Evolutionary conservation across 805 yeast genomes (phyloP).

Genomic region (Candida maris): DNA sequence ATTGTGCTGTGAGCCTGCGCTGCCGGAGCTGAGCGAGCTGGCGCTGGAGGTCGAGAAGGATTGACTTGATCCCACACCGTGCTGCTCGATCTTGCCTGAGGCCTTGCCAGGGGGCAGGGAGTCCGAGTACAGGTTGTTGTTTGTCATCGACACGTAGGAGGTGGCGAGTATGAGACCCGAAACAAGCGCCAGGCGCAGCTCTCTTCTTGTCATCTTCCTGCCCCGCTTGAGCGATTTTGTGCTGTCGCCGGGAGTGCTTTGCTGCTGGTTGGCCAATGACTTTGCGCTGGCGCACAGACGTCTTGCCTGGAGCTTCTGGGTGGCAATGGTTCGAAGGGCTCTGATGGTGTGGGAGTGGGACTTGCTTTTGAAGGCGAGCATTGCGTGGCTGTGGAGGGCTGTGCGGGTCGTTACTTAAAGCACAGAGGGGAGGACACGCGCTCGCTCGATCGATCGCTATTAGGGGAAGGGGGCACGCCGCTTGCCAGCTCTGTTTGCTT

Average conservation of each 20-base stretch:
- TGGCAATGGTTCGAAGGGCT: slow-evolving; percentile 7
- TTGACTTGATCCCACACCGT: slow-evolving; percentile 15
- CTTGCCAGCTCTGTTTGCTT: too few species aligned
- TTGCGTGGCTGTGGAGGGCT: too few species aligned
- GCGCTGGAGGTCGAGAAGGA: slow-evolving; percentile 39
- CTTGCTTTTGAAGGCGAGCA: slow-evolving; percentile 17
- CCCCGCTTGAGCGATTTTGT: slow-evolving; percentile 8
- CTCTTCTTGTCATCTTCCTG: slow-evolving; percentile 27
- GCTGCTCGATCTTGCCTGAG: slow-evolving; percentile 11
- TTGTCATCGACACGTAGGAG: slow-evolving; percentile 30
- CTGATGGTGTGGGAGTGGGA: slow-evolving; percentile 12
- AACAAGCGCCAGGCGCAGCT: slow-evolving; percentile 28
- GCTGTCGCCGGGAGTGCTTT: background rate
- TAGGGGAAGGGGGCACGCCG: too few species aligned
- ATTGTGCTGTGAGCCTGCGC: slow-evolving; percentile 36
- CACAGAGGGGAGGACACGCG: too few species aligned
- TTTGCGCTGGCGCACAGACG: slow-evolving; percentile 13
- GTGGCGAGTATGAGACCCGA: slow-evolving; percentile 33
- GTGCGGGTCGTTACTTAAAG: too few species aligned
- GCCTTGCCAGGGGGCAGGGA: slow-evolving; percentile 20
- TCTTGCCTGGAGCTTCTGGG: slow-evolving; percentile 13
- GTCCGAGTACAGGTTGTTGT: slow-evolving; percentile 28
- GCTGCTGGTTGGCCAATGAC: slow-evolving; percentile 6
- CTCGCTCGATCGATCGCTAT: too few species aligned
- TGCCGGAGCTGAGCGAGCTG: slow-evolving; percentile 39